Evolutionary conservation across 352 stramenopile genomes (phyloP).

Genomic region (Phytopythium aichiense): DNA sequence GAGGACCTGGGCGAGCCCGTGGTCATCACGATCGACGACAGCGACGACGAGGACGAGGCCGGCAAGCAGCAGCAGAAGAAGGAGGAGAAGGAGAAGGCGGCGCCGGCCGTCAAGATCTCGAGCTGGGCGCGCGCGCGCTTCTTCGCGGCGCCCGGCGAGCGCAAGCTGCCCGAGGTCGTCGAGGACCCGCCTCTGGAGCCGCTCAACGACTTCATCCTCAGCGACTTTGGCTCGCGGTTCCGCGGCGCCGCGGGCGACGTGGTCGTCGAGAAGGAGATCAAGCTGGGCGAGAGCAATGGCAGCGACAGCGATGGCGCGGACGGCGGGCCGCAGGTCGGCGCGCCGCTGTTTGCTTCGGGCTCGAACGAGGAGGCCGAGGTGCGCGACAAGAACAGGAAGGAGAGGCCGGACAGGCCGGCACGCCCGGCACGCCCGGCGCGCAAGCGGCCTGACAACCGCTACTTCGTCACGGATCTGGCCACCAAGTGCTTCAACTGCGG

Average conservation of each 20-base stretch:
- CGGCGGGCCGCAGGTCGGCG: conserved; percentile 39
- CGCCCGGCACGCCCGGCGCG: conserved; percentile 7
- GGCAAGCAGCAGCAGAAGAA: background rate
- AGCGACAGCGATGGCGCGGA: conserved; percentile 13
- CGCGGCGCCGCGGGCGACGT: conserved; percentile 47
- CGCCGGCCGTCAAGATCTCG: conserved; percentile 42
- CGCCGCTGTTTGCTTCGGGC: conserved; percentile 36
- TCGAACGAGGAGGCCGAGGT: conserved; percentile 11
- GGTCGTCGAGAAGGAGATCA: conserved; percentile 40
- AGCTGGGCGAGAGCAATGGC: conserved; percentile 18
- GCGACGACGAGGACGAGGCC: conserved; percentile 18
- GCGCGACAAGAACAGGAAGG: conserved; percentile 19
- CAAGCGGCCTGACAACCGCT: conserved; percentile 64
- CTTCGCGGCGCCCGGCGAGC: conserved; percentile 48
- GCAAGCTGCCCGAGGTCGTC: conserved; percentile 35
- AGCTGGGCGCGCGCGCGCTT: conserved; percentile 74
- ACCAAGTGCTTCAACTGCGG: conserved; percentile 86
- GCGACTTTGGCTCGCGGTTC: conserved; percentile 72
- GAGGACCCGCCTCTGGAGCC: conserved; percentile 69
- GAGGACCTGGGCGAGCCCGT: conserved; percentile 51
- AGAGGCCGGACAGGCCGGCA: conserved; percentile 12
- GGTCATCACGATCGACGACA: conserved; percentile 14
- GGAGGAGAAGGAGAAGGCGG: background rate
- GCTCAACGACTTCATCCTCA: conserved; percentile 83
- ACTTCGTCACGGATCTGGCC: conserved; percentile 77